Evolutionary conservation across 208 protist genomes (phyloP), one percentile per base, ranked within the genome.

Genomic region (Trypanosoma theileri): DNA sequence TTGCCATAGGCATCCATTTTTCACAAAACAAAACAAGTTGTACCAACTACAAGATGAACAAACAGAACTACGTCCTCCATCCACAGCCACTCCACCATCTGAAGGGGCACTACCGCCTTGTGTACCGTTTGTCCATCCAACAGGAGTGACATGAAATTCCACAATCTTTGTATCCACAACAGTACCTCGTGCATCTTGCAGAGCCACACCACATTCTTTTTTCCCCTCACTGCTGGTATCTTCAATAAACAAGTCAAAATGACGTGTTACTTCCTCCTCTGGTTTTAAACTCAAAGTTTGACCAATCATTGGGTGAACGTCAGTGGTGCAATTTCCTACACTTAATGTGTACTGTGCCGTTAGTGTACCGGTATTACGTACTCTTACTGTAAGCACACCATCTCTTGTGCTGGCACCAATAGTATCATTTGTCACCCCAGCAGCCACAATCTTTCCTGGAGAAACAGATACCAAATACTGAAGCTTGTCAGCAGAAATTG

Each of bases 401-500:
- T 91, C 87, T n/a, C 40, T 48, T 22, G 77, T 84, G 75, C 70
- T 82, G 11, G 58, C 66, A 59, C 26, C 54, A 4, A 94, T 42
- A 0, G 35, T 61, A 16, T 68, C 65, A 28, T 63, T 65, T 65
- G 79, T 84, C 44, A 94, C 54, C 1, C 16, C 12, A 8, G 77
- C 75, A 11, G 41, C 55, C 11, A 93, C 17, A 63, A 96, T 94
- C 13, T 48, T 58, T 46, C 87, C 92, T 4, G 71, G 56, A 59
- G 85, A 79, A 41, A 95, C 79, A 10, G 85, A 79, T 7, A 88
- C 66, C 52, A 87, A 69, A 77, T 91, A 96, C 59, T 81, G 59
- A 21, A 96, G 70, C 53, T 86, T 80, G 66, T 94, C 92, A 1
- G 92, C 92, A 31, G 54, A 75, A 57, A 95, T 58, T 21, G 82